Conservation (phyloP, 345 rosid genomes). For the Linum tenue region DNA sequence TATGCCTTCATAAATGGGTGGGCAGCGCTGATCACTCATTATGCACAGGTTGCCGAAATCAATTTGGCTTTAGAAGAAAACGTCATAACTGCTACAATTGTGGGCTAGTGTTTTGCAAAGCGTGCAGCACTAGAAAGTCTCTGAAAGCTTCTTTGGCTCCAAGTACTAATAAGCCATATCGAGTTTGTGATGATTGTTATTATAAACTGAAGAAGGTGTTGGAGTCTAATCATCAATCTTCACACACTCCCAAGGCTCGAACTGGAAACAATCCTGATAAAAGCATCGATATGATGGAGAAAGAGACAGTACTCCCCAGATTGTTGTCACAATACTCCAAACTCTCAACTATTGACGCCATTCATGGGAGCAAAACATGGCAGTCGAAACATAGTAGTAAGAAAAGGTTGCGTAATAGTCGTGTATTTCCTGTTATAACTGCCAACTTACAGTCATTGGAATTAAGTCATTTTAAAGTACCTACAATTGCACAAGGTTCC, state of each 20-base stretch:
- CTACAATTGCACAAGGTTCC: conserved; percentile 24
- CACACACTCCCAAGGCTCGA: conserved; percentile 31
- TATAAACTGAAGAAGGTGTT: conserved; percentile 45
- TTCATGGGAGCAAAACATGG: conserved; percentile 32
- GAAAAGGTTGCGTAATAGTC: conserved; percentile 26
- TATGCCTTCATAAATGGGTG: conserved; percentile 66
- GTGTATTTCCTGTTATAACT: conserved; percentile 30
- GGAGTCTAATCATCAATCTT: conserved; percentile 28
- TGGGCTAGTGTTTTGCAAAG: conserved; percentile 80
- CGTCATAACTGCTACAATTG: conserved; percentile 96
- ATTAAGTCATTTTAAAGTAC: conserved; percentile 23
- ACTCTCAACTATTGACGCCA: conserved; percentile 41
- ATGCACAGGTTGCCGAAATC: conserved; percentile 78
- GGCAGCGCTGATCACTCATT: conserved; percentile 55
- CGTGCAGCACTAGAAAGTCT: conserved; percentile 67
- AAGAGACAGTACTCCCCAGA: conserved; percentile 29
- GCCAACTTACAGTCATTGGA: conserved; percentile 29
- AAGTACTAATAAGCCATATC: conserved; percentile 61
- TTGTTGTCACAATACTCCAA: conserved; percentile 31
- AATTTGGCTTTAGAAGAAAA: conserved; percentile 76
- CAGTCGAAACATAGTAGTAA: conserved; percentile 24
- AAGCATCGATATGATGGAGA: conserved; percentile 28
- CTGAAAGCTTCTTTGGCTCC: conserved; percentile 83
- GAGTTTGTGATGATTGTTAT: conserved; percentile 83
- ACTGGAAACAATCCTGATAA: conserved; percentile 27